phyloP scores from a whole-genome alignment of 2,329 filamentous ascomycete genomes.

The Pseudogymnoascus sp. region DNA sequence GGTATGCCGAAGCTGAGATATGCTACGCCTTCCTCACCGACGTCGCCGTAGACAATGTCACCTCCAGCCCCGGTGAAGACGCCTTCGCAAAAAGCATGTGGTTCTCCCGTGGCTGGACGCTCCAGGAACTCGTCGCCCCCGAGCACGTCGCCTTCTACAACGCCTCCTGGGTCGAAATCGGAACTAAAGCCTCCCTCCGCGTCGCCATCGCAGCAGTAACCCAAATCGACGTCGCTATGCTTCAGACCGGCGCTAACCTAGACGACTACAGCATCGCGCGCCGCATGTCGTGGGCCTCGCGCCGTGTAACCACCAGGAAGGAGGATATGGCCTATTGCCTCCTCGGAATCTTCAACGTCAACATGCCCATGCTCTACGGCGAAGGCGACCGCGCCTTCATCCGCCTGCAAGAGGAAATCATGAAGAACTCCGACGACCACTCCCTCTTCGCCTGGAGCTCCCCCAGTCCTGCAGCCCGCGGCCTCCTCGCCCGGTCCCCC shows the following conservation, averaged over 20 bases:
- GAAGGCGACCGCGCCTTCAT: not conserved
- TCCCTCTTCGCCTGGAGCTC: not conserved
- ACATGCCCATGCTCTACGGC: not conserved
- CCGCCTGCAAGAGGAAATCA: not conserved
- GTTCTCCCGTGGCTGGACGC: not conserved
- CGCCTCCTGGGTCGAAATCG: not conserved
- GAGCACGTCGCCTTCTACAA: not conserved
- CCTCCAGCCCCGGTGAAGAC: not conserved
- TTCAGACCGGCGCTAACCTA: not conserved
- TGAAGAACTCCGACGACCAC: not conserved
- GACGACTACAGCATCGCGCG: not conserved
- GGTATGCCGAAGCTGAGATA: not conserved
- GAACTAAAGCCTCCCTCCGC: not conserved
- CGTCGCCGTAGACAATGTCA: not conserved
- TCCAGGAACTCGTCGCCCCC: not conserved
- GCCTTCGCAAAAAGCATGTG: not conserved
- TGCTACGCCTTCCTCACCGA: constrained; percentile 10
- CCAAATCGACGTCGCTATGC: not conserved
- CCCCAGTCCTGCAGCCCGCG: not conserved
- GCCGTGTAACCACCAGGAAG: not conserved
- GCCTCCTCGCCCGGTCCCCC: not conserved
- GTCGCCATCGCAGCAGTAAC: not conserved
- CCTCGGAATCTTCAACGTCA: not conserved
- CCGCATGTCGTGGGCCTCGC: not conserved
- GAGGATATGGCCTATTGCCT: not conserved